Percentiles rank a stretch among this genome's conserved stretches.
These are phyloP conservation scores for Pharnaceum exiguum DNA, from an alignment of 148 eudicot genomes.

Conservation along the genomic window DNA sequence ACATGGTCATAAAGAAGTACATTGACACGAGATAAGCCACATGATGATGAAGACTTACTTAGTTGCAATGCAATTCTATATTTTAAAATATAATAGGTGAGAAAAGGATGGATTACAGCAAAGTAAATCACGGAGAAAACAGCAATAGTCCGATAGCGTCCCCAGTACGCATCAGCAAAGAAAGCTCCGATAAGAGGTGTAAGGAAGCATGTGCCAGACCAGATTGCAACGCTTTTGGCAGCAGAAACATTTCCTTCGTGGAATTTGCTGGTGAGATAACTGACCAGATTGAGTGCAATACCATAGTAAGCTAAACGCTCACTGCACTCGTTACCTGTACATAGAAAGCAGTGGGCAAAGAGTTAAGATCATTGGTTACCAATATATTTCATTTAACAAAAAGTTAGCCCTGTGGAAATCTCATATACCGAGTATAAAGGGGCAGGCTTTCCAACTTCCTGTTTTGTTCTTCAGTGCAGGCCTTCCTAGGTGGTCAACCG, in stretches of 20 bases:
- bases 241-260: slow-evolving; percentile 63
- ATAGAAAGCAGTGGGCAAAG: too few species aligned
- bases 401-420: background rate
- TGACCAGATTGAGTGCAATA: slow-evolving; percentile 48
- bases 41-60: background rate
- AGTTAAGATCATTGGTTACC: too few species aligned
- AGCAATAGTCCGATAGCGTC: slow-evolving; percentile 67
- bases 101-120: slow-evolving; percentile 24
- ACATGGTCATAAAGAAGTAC: too few species aligned
- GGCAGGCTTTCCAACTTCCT: slow-evolving; percentile 72
- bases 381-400: background rate
- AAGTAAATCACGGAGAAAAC: slow-evolving; percentile 50
- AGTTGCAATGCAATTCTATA: background rate
- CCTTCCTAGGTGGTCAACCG: slow-evolving; percentile 55
- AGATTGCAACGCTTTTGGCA: slow-evolving; percentile 54
- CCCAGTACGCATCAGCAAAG: slow-evolving; percentile 59
- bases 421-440: slow-evolving; percentile 52
- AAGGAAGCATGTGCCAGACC: slow-evolving; percentile 58
- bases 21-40: too few species aligned
- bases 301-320: slow-evolving; percentile 57
- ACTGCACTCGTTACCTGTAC: slow-evolving; percentile 59
- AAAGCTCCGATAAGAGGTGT: slow-evolving; percentile 61
- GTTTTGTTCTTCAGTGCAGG: slow-evolving; percentile 57
- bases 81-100: too few species aligned
- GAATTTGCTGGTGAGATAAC: slow-evolving; percentile 49